Base-by-base conservation (phyloP, 192 early-diverging fungal genomes). In the Linnemannia elongata region DNA sequence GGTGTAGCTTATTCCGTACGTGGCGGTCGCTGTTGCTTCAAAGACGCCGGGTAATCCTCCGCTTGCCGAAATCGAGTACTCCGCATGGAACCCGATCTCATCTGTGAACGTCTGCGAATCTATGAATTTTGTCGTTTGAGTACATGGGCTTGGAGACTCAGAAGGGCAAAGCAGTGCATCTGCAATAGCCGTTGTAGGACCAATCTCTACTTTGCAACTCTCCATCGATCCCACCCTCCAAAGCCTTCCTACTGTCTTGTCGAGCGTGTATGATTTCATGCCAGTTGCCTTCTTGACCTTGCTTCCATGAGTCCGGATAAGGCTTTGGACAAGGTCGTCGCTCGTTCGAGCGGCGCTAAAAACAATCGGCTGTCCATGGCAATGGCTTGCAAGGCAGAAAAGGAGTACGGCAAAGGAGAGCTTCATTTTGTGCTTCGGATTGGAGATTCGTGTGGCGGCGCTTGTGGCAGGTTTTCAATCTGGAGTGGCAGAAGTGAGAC, bases 1-100 rank as follows among this genome's bases (percentile, higher is more conserved):
- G 70, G 70, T 72, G 38, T 72, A 72, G 70, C 70, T 72, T 4
- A 41, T 22, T 72, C 70, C 70, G 38, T 10, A 72, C 22, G 70
- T 72, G 70, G 70, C 70, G 20, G 15, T 41, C 39, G 20, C 38
- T 22, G 8, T 72, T 72, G 41, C 39, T 41, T 72, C 70, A 41
- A 41, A 36, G 22, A 72, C 38, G 20, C 70, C 70, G 22, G 70
- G 70, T 7, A 72, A 36, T 24, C 70, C 70, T 72, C 70, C 70
- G 41, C 70, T 72, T 44, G 41, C 39, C 70, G 8, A 10, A 41
- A 72, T 41, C 36, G 70, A 22, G 70, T 72, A 72, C 13, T 36
- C 33, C 41, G 70, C 70, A 41, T 72, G 70, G 36, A 72, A 24
- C 5, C 70, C 70, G 38, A 72, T 72, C 70, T 72, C 36, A 41